A percentile compares a stretch with the other conserved stretches of the same genome.
Evolutionary conservation across 768 basidiomycete genomes (phyloP).

Genomic region (Russula ochroleuca): DNA sequence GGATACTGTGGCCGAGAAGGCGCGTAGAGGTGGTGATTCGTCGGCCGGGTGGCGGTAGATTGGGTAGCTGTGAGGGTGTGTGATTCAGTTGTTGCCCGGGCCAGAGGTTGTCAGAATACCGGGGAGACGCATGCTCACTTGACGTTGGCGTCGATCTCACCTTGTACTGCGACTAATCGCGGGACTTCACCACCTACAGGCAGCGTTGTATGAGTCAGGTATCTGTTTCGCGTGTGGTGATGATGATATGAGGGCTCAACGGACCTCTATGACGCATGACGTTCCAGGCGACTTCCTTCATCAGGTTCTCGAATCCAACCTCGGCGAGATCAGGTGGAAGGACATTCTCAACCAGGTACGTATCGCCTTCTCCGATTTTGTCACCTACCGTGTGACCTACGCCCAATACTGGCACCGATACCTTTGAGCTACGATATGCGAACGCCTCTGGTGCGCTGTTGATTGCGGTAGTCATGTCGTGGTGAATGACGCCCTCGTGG

Average conservation of each 20-base stretch:
- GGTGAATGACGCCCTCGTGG: neutral
- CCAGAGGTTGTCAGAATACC: no score
- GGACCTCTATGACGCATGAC: slow-evolving; percentile 73
- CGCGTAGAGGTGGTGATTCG: slow-evolving; percentile 60
- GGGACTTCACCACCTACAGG: slow-evolving; percentile 67
- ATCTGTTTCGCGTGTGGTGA: neutral
- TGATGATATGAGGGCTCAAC: slow-evolving; percentile 9
- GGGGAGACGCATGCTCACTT: slow-evolving; percentile 35
- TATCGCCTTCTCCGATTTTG: slow-evolving; percentile 63
- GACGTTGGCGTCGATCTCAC: slow-evolving; percentile 47
- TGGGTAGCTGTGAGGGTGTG: slow-evolving; percentile 71
- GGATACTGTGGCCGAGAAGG: slow-evolving; percentile 66
- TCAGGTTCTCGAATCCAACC: slow-evolving; percentile 53
- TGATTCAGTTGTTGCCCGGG: no score
- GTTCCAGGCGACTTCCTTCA: slow-evolving; percentile 65
- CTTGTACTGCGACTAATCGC: slow-evolving; percentile 58
- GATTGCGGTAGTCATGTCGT: neutral
- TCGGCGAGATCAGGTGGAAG: slow-evolving; percentile 54
- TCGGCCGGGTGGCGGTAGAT: slow-evolving; percentile 82
- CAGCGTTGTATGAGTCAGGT: neutral
- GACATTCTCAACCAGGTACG: slow-evolving; percentile 52
- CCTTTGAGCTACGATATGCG: slow-evolving; percentile 4
- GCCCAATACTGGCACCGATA: slow-evolving; percentile 9
- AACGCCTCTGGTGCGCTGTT: neutral
- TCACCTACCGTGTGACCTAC: slow-evolving; percentile 36